phyloP scores from a whole-genome alignment of 176 grass and related monocot genomes.

The Aechmea fasciata region DNA sequence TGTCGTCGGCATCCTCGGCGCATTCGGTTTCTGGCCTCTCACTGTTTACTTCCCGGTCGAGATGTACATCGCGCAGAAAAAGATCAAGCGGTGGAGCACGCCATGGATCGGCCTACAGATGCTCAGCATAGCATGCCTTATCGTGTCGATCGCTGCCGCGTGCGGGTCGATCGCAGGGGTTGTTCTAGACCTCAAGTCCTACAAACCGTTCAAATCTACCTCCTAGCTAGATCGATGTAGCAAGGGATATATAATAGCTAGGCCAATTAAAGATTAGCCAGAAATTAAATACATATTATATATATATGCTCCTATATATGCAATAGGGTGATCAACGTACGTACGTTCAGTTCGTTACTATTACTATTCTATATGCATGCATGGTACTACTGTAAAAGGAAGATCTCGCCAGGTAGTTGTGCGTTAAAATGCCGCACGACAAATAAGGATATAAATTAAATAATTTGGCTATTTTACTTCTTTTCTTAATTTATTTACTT shows the following conservation, averaged over 20 bases:
- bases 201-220: conserved; percentile 23
- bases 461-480: too few relatives aligned
- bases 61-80: conserved; percentile 41
- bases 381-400: too few relatives aligned
- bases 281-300: neutral
- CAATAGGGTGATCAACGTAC: too few relatives aligned
- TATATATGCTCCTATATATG: too few relatives aligned
- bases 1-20: conserved; percentile 37
- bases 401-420: too few relatives aligned
- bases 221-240: conserved; percentile 11
- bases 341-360: too few relatives aligned
- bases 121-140: conserved; percentile 30
- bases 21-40: conserved; percentile 59
- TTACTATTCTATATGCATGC: too few relatives aligned
- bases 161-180: conserved; percentile 36
- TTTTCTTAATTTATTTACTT: too few relatives aligned
- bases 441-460: too few relatives aligned
- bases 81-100: conserved; percentile 23
- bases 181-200: conserved; percentile 34
- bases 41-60: conserved; percentile 64
- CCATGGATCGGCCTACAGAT: conserved; percentile 26
- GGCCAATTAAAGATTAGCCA: neutral
- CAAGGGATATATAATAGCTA: too few relatives aligned
- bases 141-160: conserved; percentile 37
- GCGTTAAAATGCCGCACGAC: too few relatives aligned